Evolutionary conservation across 2,329 filamentous ascomycete species (phyloP), one percentile per base, ranked within the genome.

Genomic region (Fusarium sp.): DNA sequence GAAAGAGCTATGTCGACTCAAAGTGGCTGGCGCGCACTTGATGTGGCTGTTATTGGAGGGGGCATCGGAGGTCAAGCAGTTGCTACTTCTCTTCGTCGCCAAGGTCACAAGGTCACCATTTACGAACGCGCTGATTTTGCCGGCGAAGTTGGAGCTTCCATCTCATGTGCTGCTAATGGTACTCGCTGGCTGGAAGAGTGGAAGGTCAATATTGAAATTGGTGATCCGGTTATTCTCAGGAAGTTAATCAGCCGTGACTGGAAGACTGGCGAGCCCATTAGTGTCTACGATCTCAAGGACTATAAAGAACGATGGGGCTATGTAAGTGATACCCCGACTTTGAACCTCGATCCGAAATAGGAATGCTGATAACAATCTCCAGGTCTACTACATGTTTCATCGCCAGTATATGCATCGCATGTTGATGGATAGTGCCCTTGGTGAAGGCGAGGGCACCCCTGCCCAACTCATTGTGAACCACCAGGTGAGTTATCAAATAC

Each of bases 321-420:
- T 29, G 46, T 54, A 42, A 44, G 11, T 31, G 4, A 6, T 0
- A 42, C 20, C 20, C 8, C 7, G 8, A 18, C 14, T 29, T 22
- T n/a, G 14, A 20, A 3, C 14, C 50, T 22, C 2, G 25, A n/a
- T 14, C 6, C 14, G 14, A 31, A 13, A n/a, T 3, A 4, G 8
- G 12, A 7, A 31, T 31, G 7, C 25, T 54, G 20, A 54, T 7
- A 18, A 18, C 25, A 4, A 1, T 14, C n/a, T 22, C 5, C 1
- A 54, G 52, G 27, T 55, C 1, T 54, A 60, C 3, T 60, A 60
- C 18, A 60, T 60, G 57, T 60, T 60, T 2, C 46, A 60, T 15
- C 36, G 57, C 14, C 57, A 54, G 46, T 53, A 50, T 29, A 60
- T 60, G 57, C 57, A 60, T 22, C 45, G 47, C 15, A 60, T 60